Evolutionary conservation across 257 asterid genomes (phyloP), one percentile per base, ranked within the genome.

Genomic region (Striga asiatica): DNA sequence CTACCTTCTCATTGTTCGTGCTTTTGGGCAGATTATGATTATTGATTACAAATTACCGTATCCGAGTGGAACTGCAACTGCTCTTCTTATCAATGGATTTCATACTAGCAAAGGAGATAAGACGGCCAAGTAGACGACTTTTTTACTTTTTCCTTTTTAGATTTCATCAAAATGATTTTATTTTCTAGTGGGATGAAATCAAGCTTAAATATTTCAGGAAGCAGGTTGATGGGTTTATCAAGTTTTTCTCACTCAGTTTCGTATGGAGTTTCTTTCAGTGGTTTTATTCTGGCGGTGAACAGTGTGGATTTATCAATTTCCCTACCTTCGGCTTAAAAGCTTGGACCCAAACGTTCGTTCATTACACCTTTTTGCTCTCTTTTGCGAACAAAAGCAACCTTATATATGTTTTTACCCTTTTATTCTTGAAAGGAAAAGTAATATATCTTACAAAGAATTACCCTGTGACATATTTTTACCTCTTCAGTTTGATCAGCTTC

Each of bases 61-160:
- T 67, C 98, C 98, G 21, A 89, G 80, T 75, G 98, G 98, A 29
- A 86, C 73, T 85, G 98, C 98, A 19, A 89, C 94, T 54, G 93
- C 93, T 47, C 84, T 86, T 46, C 93, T 89, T 13, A 89, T 89
- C 54, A 81, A 89, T 66, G 98, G 96, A 43, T 83, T 89, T 64
- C 98, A 89, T 37, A 50, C 55, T 49, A 47, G 75, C 58, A 78
- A 60, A 66, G 86, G 82, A 47, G 92, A 81, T 68, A 74, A 81
- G 58, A 62, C 58, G 74, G 94, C 95, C 45, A 79, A 72, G 97
- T 89, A 82, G 39, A 17, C 19, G 35, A 2, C 35, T 3, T 54
- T 19, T 35, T 19, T 23, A 3, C 4, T 24, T n/a, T n/a, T n/a
- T n/a, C n/a, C 3, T 25, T 50, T 41, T 4, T 20, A 47, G 21